A percentile compares a stretch with the other conserved stretches of the same genome.
Evolutionary conservation across 176 grass and related monocot genomes (phyloP).

Genomic region (Pontederia paniculata): DNA sequence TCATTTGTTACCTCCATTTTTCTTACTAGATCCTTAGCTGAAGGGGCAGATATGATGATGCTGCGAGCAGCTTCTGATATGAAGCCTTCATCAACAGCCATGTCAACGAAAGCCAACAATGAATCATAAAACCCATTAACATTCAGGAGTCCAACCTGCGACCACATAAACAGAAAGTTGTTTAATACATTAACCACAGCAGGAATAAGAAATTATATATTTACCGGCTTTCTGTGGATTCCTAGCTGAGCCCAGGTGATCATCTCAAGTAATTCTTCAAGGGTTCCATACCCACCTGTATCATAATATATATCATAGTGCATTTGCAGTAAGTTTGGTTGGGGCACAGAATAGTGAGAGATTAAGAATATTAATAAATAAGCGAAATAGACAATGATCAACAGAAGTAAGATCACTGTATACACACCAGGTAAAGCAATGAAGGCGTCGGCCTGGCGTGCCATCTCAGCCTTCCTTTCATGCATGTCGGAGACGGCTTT

Average conservation of each 20-base stretch:
- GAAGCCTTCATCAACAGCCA: slow-evolving; percentile 69
- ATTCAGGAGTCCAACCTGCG: slow-evolving; percentile 57
- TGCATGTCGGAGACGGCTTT: slow-evolving; percentile 10
- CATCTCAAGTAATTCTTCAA: slow-evolving; percentile 82
- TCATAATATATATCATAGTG: too few species aligned
- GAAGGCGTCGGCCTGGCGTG: slow-evolving; percentile 12
- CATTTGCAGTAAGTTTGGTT: too few species aligned
- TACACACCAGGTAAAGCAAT: slow-evolving; percentile 10
- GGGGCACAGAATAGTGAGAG: too few species aligned
- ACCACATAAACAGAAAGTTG: too few species aligned
- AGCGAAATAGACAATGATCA: too few species aligned
- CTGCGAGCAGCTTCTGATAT: slow-evolving; percentile 40
- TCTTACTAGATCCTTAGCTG: slow-evolving; percentile 39
- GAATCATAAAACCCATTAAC: slow-evolving; percentile 66
- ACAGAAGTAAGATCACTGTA: too few species aligned
- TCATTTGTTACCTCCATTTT: slow-evolving; percentile 63
- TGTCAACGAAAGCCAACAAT: slow-evolving; percentile 46
- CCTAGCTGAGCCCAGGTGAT: slow-evolving; percentile 91
- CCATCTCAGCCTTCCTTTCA: slow-evolving; percentile 16
- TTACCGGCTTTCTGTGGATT: slow-evolving; percentile 95
- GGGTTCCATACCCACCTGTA: slow-evolving; percentile 82
- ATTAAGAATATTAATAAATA: too few species aligned
- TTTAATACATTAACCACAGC: too few species aligned
- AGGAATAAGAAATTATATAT: too few species aligned
- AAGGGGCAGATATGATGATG: slow-evolving; percentile 56